phyloP scores from a whole-genome alignment of 2,329 filamentous ascomycete genomes.

The Fusarium hostae region DNA sequence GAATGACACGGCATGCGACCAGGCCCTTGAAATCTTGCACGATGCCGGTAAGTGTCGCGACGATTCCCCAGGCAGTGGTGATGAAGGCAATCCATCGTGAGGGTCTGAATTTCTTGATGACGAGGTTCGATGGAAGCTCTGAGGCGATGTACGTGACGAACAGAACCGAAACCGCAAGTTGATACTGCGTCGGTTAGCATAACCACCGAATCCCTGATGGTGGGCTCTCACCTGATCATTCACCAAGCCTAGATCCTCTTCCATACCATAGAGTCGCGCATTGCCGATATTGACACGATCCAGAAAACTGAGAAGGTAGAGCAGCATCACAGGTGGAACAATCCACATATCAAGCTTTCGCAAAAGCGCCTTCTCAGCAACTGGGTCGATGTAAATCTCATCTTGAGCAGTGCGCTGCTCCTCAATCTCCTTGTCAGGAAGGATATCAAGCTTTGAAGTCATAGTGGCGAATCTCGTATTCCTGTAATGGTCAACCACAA shows the following conservation, averaged over 20 bases:
- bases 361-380: slow-evolving; percentile 55
- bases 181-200: slow-evolving; percentile 57
- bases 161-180: slow-evolving; percentile 51
- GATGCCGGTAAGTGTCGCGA: slow-evolving; percentile 60
- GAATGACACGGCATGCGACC: slow-evolving; percentile 56
- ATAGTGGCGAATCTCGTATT: slow-evolving; percentile 15
- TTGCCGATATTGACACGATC: slow-evolving; percentile 61
- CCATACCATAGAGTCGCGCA: slow-evolving; percentile 70
- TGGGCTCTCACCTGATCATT: slow-evolving; percentile 50
- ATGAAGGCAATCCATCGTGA: slow-evolving; percentile 45
- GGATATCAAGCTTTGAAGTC: slow-evolving; percentile 22
- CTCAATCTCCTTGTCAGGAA: slow-evolving; percentile 37
- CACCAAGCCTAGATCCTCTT: slow-evolving; percentile 67
- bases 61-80: slow-evolving; percentile 54
- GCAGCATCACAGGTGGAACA: slow-evolving; percentile 68
- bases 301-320: slow-evolving; percentile 62
- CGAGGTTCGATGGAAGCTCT: slow-evolving; percentile 56
- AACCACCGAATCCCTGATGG: accelerated
- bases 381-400: slow-evolving; percentile 46
- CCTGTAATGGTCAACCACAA: neutral
- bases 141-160: slow-evolving; percentile 53
- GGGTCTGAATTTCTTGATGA: slow-evolving; percentile 54
- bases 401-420: slow-evolving; percentile 22
- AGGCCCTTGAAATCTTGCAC: slow-evolving; percentile 49
- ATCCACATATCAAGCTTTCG: slow-evolving; percentile 71